These are phyloP conservation scores for Cymbopogon flexuosus DNA, from an alignment of 202 grass and related monocot species.

Conservation along the genomic window DNA sequence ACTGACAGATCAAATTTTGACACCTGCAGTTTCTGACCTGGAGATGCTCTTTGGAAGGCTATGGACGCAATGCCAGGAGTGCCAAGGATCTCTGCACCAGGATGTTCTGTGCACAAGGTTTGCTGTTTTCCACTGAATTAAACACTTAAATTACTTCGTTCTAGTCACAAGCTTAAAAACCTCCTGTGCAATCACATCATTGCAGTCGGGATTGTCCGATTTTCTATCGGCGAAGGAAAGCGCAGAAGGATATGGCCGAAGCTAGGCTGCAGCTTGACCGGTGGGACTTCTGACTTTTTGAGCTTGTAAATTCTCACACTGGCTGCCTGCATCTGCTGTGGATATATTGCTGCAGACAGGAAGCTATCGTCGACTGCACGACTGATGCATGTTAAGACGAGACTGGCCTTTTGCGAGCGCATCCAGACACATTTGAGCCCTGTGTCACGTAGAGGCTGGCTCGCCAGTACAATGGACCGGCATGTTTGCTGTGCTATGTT, in stretches of 20 bases:
- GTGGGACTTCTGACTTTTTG: constrained; percentile 61
- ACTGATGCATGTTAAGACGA: not conserved
- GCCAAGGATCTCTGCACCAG: constrained; percentile 95
- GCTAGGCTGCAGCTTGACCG: constrained; percentile 87
- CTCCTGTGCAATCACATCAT: not conserved
- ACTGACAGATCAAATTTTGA: not conserved
- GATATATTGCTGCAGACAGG: not conserved
- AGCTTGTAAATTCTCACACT: not conserved
- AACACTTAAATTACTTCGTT: not conserved
- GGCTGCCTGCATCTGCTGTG: not conserved
- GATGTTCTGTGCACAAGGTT: constrained; percentile 96
- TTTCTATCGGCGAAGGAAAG: constrained; percentile 90
- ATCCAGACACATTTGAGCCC: not conserved
- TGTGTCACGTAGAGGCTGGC: not conserved
- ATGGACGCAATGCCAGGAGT: constrained; percentile 98
- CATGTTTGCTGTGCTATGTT: not conserved
- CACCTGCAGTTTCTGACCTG: constrained; percentile 66
- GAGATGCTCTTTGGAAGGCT: constrained; percentile 89
- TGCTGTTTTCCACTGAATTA: not conserved
- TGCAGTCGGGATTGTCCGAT: constrained; percentile 89
- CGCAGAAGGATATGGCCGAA: constrained; percentile 96
- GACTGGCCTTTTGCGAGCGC: not conserved
- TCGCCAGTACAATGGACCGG: not conserved
- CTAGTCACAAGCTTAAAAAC: not conserved
- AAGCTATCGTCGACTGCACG: not conserved